Evolutionary conservation across 2,329 filamentous ascomycete genomes (phyloP), one percentile per base, ranked within the genome.

Genomic region (Emergomyces orientalis): DNA sequence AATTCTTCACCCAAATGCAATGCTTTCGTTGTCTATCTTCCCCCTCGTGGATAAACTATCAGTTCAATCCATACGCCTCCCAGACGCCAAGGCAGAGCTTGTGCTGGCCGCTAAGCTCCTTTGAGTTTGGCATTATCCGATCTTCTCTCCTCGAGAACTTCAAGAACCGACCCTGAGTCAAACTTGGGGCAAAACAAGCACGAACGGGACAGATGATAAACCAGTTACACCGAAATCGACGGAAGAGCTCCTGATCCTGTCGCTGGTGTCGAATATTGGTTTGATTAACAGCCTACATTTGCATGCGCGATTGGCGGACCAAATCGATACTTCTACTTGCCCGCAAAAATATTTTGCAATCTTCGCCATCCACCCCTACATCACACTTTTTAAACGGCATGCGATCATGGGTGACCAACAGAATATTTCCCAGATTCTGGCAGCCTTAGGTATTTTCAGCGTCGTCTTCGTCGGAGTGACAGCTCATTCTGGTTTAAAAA

Each of bases 351-450:
- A 60, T 60, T 60, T n/a, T 47, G 30, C n/a, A 19, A 13, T 60
- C 45, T 30, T 60, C 59, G 27, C 43, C n/a, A 8, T 22, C 32
- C 27, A 11, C 32, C 45, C 32, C 22, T 22, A 1, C 19, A 60
- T 3, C n/a, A 54, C 37, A 41, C 2, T 37, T 59, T 37, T 45
- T 19, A n/a, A 52, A 49, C 45, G 59, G 34, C 32, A 61, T 56
- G 60, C 37, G 37, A 61, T 47, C 60, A 61, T 61, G 60, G 60
- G 49, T 54, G 60, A 61, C 60, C 61, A 63, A 30, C 45, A 59
- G 34, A 64, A 63, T 68, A 81, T 83, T 66, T 77, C 76, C 45
- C 76, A 79, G 54, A 81, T 83, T 67, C 73, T 83, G 60, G 80
- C 80, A 63, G 80, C 80, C 57, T 73, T 83, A 61, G 79, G 79